These are phyloP conservation scores for Capsicum chinense DNA, from an alignment of 257 asterid species.

Conservation along the genomic window DNA sequence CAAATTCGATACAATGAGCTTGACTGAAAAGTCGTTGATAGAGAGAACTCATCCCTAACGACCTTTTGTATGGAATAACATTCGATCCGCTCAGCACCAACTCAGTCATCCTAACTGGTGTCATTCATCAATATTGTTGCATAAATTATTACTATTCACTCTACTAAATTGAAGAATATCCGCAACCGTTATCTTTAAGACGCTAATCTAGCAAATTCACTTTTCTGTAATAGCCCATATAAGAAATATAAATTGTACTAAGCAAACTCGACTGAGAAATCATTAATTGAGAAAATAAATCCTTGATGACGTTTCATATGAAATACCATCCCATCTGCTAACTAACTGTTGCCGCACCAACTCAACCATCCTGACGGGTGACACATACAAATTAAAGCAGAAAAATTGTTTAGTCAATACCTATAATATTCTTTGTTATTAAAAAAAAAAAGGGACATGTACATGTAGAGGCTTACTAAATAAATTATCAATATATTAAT, in stretches of 20 bases:
- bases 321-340: neutral
- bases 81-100: neutral
- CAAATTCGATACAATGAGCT: too few species aligned
- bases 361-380: neutral
- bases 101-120: rapidly evolving
- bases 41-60: too few species aligned
- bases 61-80: too few species aligned
- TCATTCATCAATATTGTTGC: too few species aligned
- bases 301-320: too few species aligned
- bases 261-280: rapidly evolving
- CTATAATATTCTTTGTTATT: neutral
- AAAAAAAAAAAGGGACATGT: neutral
- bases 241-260: too few species aligned
- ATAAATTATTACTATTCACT: too few species aligned
- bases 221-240: too few species aligned
- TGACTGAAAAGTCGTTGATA: too few species aligned
- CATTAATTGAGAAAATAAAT: too few species aligned
- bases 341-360: neutral
- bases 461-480: neutral
- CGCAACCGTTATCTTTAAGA: too few species aligned
- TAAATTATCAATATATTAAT: neutral
- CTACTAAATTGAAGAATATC: too few species aligned
- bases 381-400: neutral
- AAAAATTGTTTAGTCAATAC: neutral
- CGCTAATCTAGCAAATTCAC: rapidly evolving